Evolutionary conservation across 306 rosid genomes (phyloP), one percentile per base, ranked within the genome.

Genomic region (Vicia sativa): DNA sequence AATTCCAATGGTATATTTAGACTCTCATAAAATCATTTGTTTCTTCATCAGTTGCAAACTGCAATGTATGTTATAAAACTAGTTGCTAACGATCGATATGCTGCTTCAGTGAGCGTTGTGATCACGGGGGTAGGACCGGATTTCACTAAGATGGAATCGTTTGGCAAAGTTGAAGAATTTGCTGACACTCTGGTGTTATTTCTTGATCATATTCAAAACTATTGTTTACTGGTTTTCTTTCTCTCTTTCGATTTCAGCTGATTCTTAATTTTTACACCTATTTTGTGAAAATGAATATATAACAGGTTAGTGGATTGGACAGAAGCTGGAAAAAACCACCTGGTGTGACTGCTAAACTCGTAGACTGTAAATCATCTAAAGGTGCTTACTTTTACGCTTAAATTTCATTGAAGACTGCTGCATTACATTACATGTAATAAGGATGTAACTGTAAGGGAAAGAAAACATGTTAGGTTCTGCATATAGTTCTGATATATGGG

Each of bases 301-400:
- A 74, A 71, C 83, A 92, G 98, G 89, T 92, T 54, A 80, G 95
- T 67, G 98, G 98, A 54, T 65, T 92, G 45, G 98, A 90, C 76
- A 86, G 96, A 84, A 92, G 98, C 85, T 92, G 98, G 98, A 85
- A 82, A 77, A 87, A 75, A 70, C 89, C 96, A 6, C 86, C 96
- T 1, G 98, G 96, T 74, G 98, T 89, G 59, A 80, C 82, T 10
- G 98, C 98, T 21, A 92, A 92, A 70, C 96, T 92, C 57, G 69
- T 84, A 43, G 84, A 81, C 62, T 61, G 73, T 65, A 92, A 78
- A 81, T 74, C 98, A 46, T 26, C 86, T 15, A 87, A 87, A 9
- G 97, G 97, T 89, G 74, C 59, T 13, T 62, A 18, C 61, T 19
- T 29, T 26, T 56, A 14, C 71, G 14, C 44, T 63, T 70, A 42